Evolutionary conservation across 2,329 filamentous ascomycete genomes (phyloP).

Genomic region (Chaetomiaceae sp.): DNA sequence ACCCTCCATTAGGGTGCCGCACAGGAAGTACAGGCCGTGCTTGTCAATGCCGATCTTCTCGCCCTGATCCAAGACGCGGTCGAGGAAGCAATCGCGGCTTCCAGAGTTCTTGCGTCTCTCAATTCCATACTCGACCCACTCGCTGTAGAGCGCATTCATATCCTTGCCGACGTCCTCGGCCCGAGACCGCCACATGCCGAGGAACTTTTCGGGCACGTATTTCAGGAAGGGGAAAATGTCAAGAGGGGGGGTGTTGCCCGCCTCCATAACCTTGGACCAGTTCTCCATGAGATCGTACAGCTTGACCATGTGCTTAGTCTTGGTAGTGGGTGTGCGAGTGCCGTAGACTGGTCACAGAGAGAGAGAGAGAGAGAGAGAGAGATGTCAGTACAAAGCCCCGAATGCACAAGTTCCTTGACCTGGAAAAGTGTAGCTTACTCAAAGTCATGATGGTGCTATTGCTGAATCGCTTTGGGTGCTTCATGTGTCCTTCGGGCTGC

Average conservation of each 20-base stretch:
- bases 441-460: not conserved
- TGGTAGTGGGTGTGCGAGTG: not conserved
- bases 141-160: constrained; percentile 1
- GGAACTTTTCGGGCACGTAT: not conserved
- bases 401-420: no score
- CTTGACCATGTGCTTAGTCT: constrained; percentile 2
- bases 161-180: not conserved
- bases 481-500: not conserved
- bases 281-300: constrained; percentile 1
- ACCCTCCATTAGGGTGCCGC: not conserved
- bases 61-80: not conserved
- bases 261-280: constrained; percentile 1
- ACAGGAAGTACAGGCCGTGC: not conserved
- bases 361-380: no score
- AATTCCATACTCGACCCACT: not conserved
- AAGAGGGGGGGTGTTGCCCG: not conserved
- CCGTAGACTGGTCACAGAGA: not conserved
- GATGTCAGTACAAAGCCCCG: no score
- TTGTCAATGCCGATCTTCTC: not conserved
- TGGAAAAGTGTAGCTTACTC: no score
- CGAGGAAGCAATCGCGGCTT: constrained; percentile 2
- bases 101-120: not conserved
- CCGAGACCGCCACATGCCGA: constrained; percentile 1
- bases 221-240: constrained; percentile 1
- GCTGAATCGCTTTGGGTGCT: not conserved